These are phyloP conservation scores for Talaromyces sp. DNA, from an alignment of 2,329 filamentous ascomycete genomes.

Conservation along the genomic window DNA sequence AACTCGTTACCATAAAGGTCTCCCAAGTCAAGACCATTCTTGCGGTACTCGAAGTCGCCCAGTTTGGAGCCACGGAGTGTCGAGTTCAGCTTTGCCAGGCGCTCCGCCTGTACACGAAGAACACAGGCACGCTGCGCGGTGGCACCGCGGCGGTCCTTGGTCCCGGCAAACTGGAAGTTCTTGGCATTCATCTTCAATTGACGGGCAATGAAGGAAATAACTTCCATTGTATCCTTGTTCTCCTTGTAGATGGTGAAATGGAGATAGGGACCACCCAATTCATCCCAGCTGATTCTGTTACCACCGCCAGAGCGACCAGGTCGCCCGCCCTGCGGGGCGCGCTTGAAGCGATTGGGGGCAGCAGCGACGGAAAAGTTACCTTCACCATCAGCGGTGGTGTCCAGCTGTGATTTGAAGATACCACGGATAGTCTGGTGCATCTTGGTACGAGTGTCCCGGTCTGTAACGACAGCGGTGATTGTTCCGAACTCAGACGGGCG, in stretches of 20 bases:
- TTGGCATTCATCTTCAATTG: constrained; percentile 70
- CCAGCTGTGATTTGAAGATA: constrained; percentile 76
- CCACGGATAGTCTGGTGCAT: constrained; percentile 71
- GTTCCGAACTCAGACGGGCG: constrained; percentile 60
- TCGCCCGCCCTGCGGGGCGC: constrained; percentile 34
- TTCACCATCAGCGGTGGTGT: constrained; percentile 74
- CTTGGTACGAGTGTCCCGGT: constrained; percentile 63
- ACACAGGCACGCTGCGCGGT: constrained; percentile 81
- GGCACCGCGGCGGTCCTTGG: constrained; percentile 85
- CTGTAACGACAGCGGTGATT: constrained; percentile 58
- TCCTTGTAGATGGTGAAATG: constrained; percentile 96
- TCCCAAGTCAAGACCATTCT: constrained; percentile 74
- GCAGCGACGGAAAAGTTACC: constrained; percentile 65
- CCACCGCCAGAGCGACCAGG: constrained; percentile 31
- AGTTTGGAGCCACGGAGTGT: constrained; percentile 64
- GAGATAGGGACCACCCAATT: constrained; percentile 75
- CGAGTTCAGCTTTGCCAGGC: constrained; percentile 66
- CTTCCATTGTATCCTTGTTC: constrained; percentile 96
- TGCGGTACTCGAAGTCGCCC: constrained; percentile 79
- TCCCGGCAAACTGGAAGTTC: constrained; percentile 79
- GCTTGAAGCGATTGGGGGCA: constrained; percentile 38
- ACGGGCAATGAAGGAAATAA: constrained; percentile 74
- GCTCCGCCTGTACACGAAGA: constrained; percentile 61
- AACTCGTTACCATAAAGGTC: constrained; percentile 91
- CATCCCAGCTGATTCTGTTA: constrained; percentile 61